A percentile compares a stretch with the other conserved stretches of the same genome.
Conservation (phyloP, 148 eudicot species). For the Dianthus caryophyllus region DNA sequence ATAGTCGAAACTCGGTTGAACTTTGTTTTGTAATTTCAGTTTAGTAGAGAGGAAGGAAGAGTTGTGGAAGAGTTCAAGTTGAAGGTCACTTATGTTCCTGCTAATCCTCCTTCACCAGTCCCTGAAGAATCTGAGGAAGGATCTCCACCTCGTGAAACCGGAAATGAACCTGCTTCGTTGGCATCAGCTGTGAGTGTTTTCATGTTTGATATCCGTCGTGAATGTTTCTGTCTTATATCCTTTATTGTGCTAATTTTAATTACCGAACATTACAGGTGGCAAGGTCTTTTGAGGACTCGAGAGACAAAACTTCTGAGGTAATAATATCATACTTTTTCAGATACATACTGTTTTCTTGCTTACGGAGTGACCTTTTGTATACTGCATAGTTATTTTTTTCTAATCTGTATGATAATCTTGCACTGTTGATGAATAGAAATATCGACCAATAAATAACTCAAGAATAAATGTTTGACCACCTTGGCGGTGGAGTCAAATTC, state of each 20-base stretch:
- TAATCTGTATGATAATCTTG: not conserved
- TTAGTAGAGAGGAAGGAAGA: slow-evolving; percentile 65
- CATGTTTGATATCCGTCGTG: not conserved
- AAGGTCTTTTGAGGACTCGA: slow-evolving; percentile 40
- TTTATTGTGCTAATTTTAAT: not conserved
- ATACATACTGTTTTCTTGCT: not conserved
- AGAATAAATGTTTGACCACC: not conserved
- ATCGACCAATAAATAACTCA: not conserved
- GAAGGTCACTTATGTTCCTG: slow-evolving; percentile 71
- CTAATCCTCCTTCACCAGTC: slow-evolving; percentile 94
- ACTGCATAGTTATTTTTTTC: not conserved
- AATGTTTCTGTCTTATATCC: not conserved
- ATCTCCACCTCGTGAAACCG: slow-evolving; percentile 71
- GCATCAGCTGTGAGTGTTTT: slow-evolving; percentile 51
- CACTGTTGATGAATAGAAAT: not conserved
- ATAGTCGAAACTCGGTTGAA: slow-evolving; percentile 17
- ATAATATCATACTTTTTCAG: not conserved
- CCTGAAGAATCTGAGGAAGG: slow-evolving; percentile 94
- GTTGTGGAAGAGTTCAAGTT: slow-evolving; percentile 66
- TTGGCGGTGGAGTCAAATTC: too few species aligned
- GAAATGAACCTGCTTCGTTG: slow-evolving; percentile 38
- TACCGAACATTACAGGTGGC: slow-evolving; percentile 37
- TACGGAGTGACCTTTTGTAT: not conserved
- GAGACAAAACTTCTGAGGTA: slow-evolving; percentile 61
- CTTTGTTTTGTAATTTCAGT: slow-evolving; percentile 36